These are phyloP conservation scores for Allium fistulosum DNA, from an alignment of 106 monocot species.

Conservation along the genomic window DNA sequence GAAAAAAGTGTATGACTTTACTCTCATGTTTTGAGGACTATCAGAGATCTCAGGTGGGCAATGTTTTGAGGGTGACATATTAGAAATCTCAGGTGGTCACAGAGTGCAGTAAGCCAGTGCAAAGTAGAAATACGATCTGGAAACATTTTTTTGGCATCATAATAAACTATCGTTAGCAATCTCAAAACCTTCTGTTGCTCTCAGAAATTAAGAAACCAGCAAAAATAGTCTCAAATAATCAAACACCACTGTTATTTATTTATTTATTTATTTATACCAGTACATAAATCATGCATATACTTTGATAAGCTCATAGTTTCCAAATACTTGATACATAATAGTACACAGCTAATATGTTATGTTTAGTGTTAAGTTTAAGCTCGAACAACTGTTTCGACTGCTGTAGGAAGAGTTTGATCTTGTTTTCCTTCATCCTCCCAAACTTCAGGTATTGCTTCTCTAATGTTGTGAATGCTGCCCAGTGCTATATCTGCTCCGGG, in stretches of 20 bases:
- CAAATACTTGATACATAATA: slow-evolving; percentile 1
- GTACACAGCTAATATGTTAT: not conserved
- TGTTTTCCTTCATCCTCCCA: slow-evolving; percentile 51
- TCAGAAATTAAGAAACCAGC: too few relatives aligned
- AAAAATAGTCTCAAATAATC: not conserved
- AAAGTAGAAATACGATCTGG: too few relatives aligned
- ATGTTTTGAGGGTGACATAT: too few relatives aligned
- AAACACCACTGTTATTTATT: not conserved
- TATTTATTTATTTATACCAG: not conserved
- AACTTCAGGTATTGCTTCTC: slow-evolving; percentile 77
- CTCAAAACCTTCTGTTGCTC: too few relatives aligned
- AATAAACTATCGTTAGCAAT: too few relatives aligned
- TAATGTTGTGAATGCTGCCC: slow-evolving; percentile 80
- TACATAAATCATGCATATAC: not conserved
- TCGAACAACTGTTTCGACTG: slow-evolving; percentile 50
- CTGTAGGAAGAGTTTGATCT: slow-evolving; percentile 20
- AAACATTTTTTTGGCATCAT: too few relatives aligned
- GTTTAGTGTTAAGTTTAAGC: slow-evolving; percentile 19
- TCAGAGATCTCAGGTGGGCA: too few relatives aligned
- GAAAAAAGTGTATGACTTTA: too few relatives aligned
- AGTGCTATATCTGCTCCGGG: slow-evolving; percentile 68
- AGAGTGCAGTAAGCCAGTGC: too few relatives aligned
- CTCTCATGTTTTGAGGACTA: too few relatives aligned
- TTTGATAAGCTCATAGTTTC: not conserved
- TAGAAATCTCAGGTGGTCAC: too few relatives aligned